These are phyloP conservation scores for Avena atlantica DNA, from an alignment of 176 grass and related monocot genomes.

Conservation along the genomic window DNA sequence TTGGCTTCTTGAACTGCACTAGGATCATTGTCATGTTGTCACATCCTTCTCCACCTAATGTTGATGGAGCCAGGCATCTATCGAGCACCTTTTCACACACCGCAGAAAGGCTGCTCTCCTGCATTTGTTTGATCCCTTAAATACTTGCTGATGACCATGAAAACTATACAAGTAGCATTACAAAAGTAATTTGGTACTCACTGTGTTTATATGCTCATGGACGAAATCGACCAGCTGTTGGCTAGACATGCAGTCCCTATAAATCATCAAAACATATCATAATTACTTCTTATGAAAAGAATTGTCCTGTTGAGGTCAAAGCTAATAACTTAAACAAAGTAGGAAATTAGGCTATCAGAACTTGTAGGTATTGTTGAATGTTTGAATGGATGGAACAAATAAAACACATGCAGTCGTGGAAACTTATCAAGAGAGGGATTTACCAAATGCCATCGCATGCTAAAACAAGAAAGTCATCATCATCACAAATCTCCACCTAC, in stretches of 20 bases:
- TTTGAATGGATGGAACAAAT: neutral
- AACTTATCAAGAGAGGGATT: neutral
- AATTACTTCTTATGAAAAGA: conserved; percentile 6
- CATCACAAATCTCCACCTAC: conserved; percentile 89
- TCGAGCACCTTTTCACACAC: conserved; percentile 88
- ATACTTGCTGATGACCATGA: neutral
- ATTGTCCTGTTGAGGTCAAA: neutral
- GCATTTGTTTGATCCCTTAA: conserved; percentile 45
- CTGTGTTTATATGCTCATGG: conserved; percentile 71
- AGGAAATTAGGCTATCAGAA: neutral
- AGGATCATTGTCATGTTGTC: conserved; percentile 97
- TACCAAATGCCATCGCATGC: conserved; percentile 99
- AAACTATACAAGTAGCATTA: neutral
- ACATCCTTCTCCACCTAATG: conserved; percentile 80
- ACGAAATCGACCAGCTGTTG: conserved; percentile 93
- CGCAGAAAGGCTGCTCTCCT: conserved; percentile 76
- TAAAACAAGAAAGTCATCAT: conserved; percentile 91
- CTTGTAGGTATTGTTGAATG: neutral
- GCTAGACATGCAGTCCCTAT: conserved; percentile 94
- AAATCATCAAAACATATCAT: conserved; percentile 6
- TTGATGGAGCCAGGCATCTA: conserved; percentile 88
- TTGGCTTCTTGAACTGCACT: conserved; percentile 82
- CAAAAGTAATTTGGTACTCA: conserved; percentile 48
- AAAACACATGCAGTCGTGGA: neutral
- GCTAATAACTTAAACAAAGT: neutral